Base-by-base conservation (phyloP, 202 grass and related monocot species). In the Dendrocalamus latiflorus region DNA sequence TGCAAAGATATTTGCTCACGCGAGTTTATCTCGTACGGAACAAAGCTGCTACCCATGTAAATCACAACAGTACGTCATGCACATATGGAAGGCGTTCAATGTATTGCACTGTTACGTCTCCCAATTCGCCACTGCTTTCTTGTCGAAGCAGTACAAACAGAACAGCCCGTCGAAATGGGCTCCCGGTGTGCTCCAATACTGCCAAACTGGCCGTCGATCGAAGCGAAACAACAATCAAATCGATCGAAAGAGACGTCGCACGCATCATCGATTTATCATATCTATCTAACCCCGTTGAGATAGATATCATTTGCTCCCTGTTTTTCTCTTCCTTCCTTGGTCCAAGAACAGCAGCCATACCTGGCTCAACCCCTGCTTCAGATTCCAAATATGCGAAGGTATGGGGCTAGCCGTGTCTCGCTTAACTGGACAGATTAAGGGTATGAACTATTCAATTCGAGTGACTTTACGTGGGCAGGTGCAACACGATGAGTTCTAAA, bases 211-310 rank as follows among this genome's bases (percentile, higher is more conserved):
- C 22, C 38, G 74, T 60, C 8, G 14, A 12, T 39, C 45, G 48
- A 74, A 80, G 26, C 47, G 25, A n/a, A 61, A 20, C 56, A 64
- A 62, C 65, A n/a, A 76, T 75, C 18, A 61, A 62, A 86, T 54
- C 20, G 56, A 58, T 53, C 47, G 56, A 83, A 83, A 65, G 25
- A 51, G 79, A 78, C 25, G 57, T 12, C 11, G 72, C 61, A 13
- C 48, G 30, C 61, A 65, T 56, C 42, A 10, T 49, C 58, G 8
- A 26, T 49, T 34, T 36, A 49, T 74, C 59, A 55, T 74, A 33
- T 66, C 58, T 51, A 60, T 14, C 33, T 30, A 62, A 49, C 47
- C 15, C 48, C 6, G 18, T 36, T 0, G 51, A 56, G 68, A 30
- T 50, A 20, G 70, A 37, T 30, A 34, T 6, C 37, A 68, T 11